Percentiles rank a stretch among this genome's conserved stretches.
Evolutionary conservation across 148 eudicot species (phyloP).

Genomic region (Fagopyrum tataricum): DNA sequence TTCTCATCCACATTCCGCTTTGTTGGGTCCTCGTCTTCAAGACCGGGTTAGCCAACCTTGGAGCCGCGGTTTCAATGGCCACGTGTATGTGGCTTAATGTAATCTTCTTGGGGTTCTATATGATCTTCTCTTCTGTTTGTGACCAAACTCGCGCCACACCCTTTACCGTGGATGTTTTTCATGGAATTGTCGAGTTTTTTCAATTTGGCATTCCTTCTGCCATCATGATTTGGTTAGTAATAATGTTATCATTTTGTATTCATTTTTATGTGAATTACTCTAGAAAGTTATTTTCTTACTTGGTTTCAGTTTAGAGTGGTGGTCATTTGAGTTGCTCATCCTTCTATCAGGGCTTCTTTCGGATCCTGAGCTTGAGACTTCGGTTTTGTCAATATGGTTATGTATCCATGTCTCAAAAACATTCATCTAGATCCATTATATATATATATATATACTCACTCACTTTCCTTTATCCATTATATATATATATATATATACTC

Average conservation of each 20-base stretch:
- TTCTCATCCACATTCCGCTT: constrained; percentile 24
- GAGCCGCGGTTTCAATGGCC: constrained; percentile 33
- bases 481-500: too few relatives aligned
- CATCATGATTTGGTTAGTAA: constrained; percentile 39
- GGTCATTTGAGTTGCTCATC: constrained; percentile 74
- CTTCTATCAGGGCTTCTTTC: constrained; percentile 78
- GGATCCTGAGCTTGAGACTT: constrained; percentile 74
- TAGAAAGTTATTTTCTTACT: neutral
- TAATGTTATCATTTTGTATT: neutral
- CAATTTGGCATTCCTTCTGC: constrained; percentile 47
- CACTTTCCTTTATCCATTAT: neutral
- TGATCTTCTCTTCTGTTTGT: constrained; percentile 27
- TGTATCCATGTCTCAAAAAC: neutral
- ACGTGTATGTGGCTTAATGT: constrained; percentile 32
- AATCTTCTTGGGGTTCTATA: constrained; percentile 26
- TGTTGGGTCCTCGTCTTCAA: constrained; percentile 36
- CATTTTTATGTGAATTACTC: neutral
- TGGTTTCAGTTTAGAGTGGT: constrained; percentile 56
- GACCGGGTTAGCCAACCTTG: constrained; percentile 27
- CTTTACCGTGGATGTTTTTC: constrained; percentile 27
- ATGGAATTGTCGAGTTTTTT: constrained; percentile 26
- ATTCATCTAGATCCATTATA: too few relatives aligned
- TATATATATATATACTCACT: neutral
- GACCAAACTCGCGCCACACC: constrained; percentile 24
- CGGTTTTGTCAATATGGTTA: constrained; percentile 63